These are phyloP conservation scores for Helianthus tuberosus DNA, from an alignment of 129 eudicot species.

Conservation along the genomic window DNA sequence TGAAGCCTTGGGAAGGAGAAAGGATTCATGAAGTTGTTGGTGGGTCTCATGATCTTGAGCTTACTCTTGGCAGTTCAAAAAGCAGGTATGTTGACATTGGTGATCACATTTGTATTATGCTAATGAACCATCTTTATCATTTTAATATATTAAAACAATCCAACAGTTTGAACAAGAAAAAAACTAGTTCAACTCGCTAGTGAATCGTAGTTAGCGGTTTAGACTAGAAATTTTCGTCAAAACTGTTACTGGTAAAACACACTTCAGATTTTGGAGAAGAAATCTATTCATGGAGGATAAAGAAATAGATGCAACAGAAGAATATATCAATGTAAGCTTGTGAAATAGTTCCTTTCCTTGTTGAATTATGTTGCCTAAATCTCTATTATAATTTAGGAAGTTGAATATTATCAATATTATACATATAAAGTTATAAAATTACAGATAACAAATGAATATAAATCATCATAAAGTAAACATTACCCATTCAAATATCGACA, in stretches of 20 bases:
- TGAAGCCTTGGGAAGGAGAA: too few relatives aligned
- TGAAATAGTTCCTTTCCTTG: neutral
- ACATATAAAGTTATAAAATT: neutral
- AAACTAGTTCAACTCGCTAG: too few relatives aligned
- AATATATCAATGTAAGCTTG: conserved; percentile 12
- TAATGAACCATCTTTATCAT: too few relatives aligned
- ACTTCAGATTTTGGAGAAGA: too few relatives aligned
- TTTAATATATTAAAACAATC: too few relatives aligned
- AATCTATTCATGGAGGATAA: too few relatives aligned
- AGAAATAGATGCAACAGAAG: neutral
- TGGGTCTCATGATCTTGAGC: conserved; percentile 71
- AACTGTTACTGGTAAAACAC: too few relatives aligned
- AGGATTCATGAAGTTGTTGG: conserved; percentile 60
- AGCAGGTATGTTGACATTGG: conserved; percentile 40
- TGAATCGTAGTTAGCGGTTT: too few relatives aligned
- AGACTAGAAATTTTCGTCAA: neutral
- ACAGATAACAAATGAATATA: conserved; percentile 1
- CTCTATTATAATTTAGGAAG: conserved; percentile 3
- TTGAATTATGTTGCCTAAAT: conserved; percentile 25
- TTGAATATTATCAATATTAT: neutral
- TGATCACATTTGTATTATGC: too few relatives aligned
- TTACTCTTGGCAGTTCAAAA: conserved; percentile 63
- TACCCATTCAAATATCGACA: conserved; percentile 13
- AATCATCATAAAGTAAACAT: neutral
- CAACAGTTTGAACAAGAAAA: too few relatives aligned